Evolutionary conservation across 2,329 filamentous ascomycete genomes (phyloP), one percentile per base, ranked within the genome.

Genomic region (Sporothrix globosa): DNA sequence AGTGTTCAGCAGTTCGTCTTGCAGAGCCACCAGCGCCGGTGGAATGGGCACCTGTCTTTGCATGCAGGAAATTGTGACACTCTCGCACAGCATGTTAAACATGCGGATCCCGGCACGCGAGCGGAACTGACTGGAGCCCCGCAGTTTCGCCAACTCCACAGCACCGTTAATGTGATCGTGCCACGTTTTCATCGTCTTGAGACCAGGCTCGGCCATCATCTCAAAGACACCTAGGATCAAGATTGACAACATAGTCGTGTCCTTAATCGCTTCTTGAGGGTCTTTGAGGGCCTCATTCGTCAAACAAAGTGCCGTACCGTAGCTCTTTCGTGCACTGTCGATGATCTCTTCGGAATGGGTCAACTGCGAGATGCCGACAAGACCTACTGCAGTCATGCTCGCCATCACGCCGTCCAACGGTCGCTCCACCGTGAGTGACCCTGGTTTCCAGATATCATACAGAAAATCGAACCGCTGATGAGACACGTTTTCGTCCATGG

Each of bases 191-290:
- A 86, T 79, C 0, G 84, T 86, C 68, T 81, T 80, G 9, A 80
- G 77, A 7, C 79, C 81, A 24, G 78, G 80, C 19, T 84, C 84
- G 13, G 83, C 82, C 71, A 87, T 80, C 74, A 84, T 84, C 76
- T 87, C 85, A 73, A 84, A 88, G 4, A 85, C 83, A 56, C 84
- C 82, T 6, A 88, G 79, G 60, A 88, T 83, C 61, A 87, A 79
- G 19, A 87, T 82, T 0, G 80, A 82, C 44, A 84, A 82, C 81
- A 88, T 83, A 0, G 86, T 87, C 54, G 80, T 83, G 73, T 83
- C 83, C 74, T 82, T 84, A 74, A 81, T 75, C 11, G 79, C 81
- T 69, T 83, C 80, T 17, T 72, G 74, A 0, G 84, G 81, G 68
- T 83, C 77, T 60, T 79, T 77, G n/a, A 88, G 79, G 2, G 85